These are phyloP conservation scores for Peronospora destructor DNA, from an alignment of 352 stramenopile species.

Conservation along the genomic window DNA sequence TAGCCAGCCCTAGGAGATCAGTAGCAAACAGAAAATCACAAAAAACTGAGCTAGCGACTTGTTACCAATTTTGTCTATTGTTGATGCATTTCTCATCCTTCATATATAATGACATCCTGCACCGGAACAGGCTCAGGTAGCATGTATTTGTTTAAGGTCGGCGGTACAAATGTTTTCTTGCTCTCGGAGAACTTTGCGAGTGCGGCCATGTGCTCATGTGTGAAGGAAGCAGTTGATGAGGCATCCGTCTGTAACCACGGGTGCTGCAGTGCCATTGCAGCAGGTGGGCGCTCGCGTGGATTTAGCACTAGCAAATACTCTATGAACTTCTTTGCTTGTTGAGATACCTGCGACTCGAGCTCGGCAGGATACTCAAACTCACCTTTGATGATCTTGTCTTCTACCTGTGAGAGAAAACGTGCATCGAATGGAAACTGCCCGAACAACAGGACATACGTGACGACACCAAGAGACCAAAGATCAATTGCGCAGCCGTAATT, in stretches of 20 bases:
- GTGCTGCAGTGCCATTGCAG: constrained; percentile 55
- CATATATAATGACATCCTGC: constrained; percentile 21
- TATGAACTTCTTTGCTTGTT: constrained; percentile 71
- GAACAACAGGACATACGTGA: constrained; percentile 70
- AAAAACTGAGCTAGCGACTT: constrained; percentile 28
- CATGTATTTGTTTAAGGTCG: constrained; percentile 16
- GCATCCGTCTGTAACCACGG: constrained; percentile 58
- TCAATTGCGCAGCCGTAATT: constrained; percentile 63
- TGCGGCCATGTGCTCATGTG: constrained; percentile 38
- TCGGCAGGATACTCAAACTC: constrained; percentile 53
- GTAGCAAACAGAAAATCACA: constrained; percentile 13
- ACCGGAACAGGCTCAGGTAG: constrained; percentile 17
- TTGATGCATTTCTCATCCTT: constrained; percentile 9
- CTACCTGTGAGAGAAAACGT: constrained; percentile 73
- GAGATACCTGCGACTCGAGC: constrained; percentile 44
- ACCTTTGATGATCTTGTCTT: constrained; percentile 73
- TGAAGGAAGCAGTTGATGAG: constrained; percentile 31
- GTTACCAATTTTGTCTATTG: constrained; percentile 14
- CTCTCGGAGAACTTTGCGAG: constrained; percentile 42
- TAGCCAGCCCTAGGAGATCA: constrained; percentile 8
- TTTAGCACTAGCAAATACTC: constrained; percentile 62
- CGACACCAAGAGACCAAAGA: constrained; percentile 71
- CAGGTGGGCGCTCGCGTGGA: constrained; percentile 49
- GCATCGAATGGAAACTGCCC: constrained; percentile 70
- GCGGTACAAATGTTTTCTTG: constrained; percentile 31